Evolutionary conservation across 2,329 filamentous ascomycete genomes (phyloP), one percentile per base, ranked within the genome.

Genomic region (Emydomyces testavorans): DNA sequence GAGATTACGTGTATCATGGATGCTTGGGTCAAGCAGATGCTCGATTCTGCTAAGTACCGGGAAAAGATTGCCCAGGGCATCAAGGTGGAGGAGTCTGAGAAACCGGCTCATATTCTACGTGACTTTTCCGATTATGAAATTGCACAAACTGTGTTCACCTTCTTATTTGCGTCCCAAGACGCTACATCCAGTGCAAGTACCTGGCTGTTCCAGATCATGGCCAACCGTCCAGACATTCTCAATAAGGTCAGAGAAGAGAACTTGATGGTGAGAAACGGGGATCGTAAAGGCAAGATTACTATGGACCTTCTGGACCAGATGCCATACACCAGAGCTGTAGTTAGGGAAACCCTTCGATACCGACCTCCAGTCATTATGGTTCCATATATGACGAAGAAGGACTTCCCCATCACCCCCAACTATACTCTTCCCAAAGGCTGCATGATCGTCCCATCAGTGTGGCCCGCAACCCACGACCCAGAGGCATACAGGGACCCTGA

Each of bases 311-410:
- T 96, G 39, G 92, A 96, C 62, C 81, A 83, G 45, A 79, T 95
- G 75, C 78, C 79, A 11, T 95, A 93, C 67, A 96, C 92, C 36
- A 84, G 87, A 50, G 90, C 88, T 34, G 86, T 94, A 36, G 85
- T 96, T 56, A 87, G 85, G 58, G 88, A 94, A 71, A 82, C 87
- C 50, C 78, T 94, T 55, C 85, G 92, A 62, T 96, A 93, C 74
- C 85, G 90, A 49, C 92, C 92, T 54, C 92, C 92, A 49, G 92
- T 98, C 60, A 77, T 95, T 67, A 94, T 98, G 87, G 86, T 95
- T 43, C 92, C 92, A 28, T 96, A 96, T 68, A 66, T 89, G 53
- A 86, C 82, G 55, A 96, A 96, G 82, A 94, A 94, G 74, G 72
- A 85, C 48, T 98, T 96, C 76, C 89, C 89, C 43, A 83, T 98